Evolutionary conservation across 495 filamentous ascomycete species (phyloP).

Genomic region (Penicillium fimorum): DNA sequence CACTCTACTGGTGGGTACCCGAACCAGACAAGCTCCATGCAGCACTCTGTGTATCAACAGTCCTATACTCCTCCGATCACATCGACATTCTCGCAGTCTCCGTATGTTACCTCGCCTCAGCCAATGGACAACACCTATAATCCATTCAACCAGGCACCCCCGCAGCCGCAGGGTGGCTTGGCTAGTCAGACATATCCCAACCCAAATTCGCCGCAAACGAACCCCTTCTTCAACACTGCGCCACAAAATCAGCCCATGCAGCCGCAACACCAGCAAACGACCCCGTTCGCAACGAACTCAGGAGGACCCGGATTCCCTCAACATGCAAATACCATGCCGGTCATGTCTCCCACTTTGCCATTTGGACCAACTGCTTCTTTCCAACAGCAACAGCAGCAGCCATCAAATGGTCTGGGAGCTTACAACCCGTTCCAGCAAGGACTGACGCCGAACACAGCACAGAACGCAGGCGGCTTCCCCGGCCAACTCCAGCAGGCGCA

Average conservation of each 20-base stretch:
- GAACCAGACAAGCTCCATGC: constrained; percentile 48
- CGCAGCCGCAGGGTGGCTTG: constrained; percentile 41
- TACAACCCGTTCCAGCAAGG: constrained; percentile 42
- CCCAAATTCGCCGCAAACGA: constrained; percentile 39
- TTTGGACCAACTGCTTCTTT: constrained; percentile 40
- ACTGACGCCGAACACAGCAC: constrained; percentile 30
- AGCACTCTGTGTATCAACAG: constrained; percentile 51
- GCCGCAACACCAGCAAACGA: constrained; percentile 23
- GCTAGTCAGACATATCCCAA: constrained; percentile 31
- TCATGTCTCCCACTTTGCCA: constrained; percentile 33
- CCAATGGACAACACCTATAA: constrained; percentile 53
- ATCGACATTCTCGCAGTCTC: constrained; percentile 53
- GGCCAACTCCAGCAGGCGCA: constrained; percentile 37
- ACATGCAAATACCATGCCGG: constrained; percentile 47
- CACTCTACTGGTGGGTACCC: constrained; percentile 79
- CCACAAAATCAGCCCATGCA: constrained; percentile 34
- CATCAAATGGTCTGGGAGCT: constrained; percentile 28
- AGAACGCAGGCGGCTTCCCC: constrained; percentile 24
- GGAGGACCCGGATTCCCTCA: constrained; percentile 29
- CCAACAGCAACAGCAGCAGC: constrained; percentile 36
- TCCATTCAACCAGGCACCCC: constrained; percentile 59
- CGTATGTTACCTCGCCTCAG: constrained; percentile 43
- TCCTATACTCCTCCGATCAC: constrained; percentile 60
- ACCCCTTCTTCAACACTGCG: constrained; percentile 54
- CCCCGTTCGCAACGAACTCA: constrained; percentile 34